Evolutionary conservation across 129 eudicot genomes (phyloP).

Genomic region (Logfia minima): DNA sequence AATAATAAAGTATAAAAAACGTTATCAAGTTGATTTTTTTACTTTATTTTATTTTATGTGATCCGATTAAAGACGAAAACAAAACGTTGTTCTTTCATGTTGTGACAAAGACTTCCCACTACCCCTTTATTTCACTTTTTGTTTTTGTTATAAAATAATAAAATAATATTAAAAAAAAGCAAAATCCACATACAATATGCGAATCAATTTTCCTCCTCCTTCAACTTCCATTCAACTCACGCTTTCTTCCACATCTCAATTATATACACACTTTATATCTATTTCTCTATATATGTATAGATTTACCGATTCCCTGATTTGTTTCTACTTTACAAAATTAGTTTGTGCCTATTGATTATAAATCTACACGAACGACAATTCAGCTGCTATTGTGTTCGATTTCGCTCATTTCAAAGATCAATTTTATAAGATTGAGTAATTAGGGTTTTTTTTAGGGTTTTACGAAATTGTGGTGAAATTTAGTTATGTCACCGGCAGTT

Average conservation of each 20-base stretch:
- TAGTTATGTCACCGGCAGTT: slow-evolving; percentile 37
- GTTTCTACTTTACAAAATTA: slow-evolving; percentile 17
- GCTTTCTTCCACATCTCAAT: slow-evolving; percentile 28
- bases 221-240: slow-evolving; percentile 35
- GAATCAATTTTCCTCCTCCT: slow-evolving; percentile 21
- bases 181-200: slow-evolving; percentile 25
- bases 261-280: slow-evolving; percentile 16
- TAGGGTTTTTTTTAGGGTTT: not conserved
- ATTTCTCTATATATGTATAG: not conserved
- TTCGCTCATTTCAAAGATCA: slow-evolving; percentile 18
- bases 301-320: slow-evolving; percentile 22
- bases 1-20: not conserved
- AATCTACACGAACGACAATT: slow-evolving; percentile 3
- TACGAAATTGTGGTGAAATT: not conserved
- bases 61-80: slow-evolving; percentile 3
- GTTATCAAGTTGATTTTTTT: not conserved
- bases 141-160: not conserved
- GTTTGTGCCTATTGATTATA: not conserved
- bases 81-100: slow-evolving; percentile 19
- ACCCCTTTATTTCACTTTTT: slow-evolving; percentile 32
- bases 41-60: not conserved
- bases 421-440: not conserved
- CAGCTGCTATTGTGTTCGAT: slow-evolving; percentile 9
- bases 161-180: not conserved
- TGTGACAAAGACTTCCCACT: slow-evolving; percentile 36